phyloP scores from a whole-genome alignment of 140 eudicot genomes.

The Ambrosia hybrid region DNA sequence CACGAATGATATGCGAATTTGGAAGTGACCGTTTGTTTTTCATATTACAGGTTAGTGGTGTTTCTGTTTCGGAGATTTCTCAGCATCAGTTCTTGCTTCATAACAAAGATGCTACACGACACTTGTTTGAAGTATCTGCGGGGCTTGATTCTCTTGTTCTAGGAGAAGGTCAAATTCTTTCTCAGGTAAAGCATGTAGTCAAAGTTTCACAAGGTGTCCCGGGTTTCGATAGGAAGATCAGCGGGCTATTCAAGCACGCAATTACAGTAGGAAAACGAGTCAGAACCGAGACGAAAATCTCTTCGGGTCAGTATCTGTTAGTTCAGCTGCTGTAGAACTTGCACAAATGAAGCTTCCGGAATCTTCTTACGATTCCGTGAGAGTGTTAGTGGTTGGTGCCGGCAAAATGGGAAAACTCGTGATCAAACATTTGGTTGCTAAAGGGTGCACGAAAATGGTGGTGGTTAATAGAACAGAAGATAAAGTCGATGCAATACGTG shows the following conservation, averaged over 20 bases:
- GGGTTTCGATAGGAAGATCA: conserved; percentile 73
- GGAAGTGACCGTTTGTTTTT: neutral
- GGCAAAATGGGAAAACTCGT: conserved; percentile 96
- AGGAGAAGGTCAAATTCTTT: conserved; percentile 93
- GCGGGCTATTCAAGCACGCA: conserved; percentile 81
- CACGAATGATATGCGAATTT: too few species aligned
- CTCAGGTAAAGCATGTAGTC: conserved; percentile 86
- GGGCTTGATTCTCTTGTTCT: conserved; percentile 86
- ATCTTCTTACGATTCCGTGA: conserved; percentile 41
- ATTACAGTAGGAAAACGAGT: conserved; percentile 83
- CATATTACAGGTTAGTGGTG: conserved; percentile 65
- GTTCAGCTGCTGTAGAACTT: conserved; percentile 90
- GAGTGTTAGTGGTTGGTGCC: conserved; percentile 83
- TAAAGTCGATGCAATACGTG: conserved; percentile 52
- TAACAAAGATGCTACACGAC: conserved; percentile 70
- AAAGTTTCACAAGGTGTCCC: conserved; percentile 63
- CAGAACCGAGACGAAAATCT: conserved; percentile 75
- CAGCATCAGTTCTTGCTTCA: conserved; percentile 68
- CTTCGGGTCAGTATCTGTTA: conserved; percentile 83
- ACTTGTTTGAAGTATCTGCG: conserved; percentile 80
- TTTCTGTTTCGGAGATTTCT: conserved; percentile 64
- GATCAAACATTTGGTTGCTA: conserved; percentile 78
- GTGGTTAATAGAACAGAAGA: conserved; percentile 82
- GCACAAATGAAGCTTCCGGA: conserved; percentile 75
- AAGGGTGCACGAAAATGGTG: conserved; percentile 77